Base-by-base conservation (phyloP, 352 stramenopile species). In the Globisporangium radiosum region DNA sequence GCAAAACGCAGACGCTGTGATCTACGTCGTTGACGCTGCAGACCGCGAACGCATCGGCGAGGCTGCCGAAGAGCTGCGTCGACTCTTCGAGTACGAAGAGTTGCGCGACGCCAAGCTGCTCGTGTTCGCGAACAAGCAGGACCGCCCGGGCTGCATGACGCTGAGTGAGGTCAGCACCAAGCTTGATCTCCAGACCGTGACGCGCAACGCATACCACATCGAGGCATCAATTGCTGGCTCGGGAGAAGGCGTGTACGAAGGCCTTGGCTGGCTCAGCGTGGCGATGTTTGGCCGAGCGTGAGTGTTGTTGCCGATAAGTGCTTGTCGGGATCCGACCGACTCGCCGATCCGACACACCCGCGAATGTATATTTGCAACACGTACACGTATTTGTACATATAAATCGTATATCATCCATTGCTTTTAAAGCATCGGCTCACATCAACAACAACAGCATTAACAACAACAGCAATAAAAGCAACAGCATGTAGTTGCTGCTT, bases 11-110 rank as follows among this genome's bases (percentile, higher is more conserved):
- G 68, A 91, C 52, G 87, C 67, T 3, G 53, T 96, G n/a, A 92
- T 96, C 60, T 96, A 89, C 56, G 84, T 95, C 33, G 69, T 95
- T 33, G 86, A 95, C 53, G 78, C 72, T 3, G 68, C 63, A 36
- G 82, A 94, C 69, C 55, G 52, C 0, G 54, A 66, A 42, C 71
- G 80, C 15, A 63, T 95, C 7, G 66, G 77, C n/a, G 66, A 78
- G 53, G 79, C 78, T 1, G 54, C 61, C 0, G 51, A 65, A 9
- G 73, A 87, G 47, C 56, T 90, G 8, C 52, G 76, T 10, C 53
- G 56, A 0, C 65, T 88, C 15, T 68, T 90, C 17, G 48, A 76
- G 6, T 56, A 81, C 40, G 58, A 82, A 3, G 64, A 69, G 10
- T 63, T 88, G 4, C 58, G 52, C 0, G 52, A 75, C 33, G 68